Percentiles rank a stretch among this genome's conserved stretches.
Conservation (phyloP, 1,284 basidiomycete species). For the Apiotrichum gamsii region DNA sequence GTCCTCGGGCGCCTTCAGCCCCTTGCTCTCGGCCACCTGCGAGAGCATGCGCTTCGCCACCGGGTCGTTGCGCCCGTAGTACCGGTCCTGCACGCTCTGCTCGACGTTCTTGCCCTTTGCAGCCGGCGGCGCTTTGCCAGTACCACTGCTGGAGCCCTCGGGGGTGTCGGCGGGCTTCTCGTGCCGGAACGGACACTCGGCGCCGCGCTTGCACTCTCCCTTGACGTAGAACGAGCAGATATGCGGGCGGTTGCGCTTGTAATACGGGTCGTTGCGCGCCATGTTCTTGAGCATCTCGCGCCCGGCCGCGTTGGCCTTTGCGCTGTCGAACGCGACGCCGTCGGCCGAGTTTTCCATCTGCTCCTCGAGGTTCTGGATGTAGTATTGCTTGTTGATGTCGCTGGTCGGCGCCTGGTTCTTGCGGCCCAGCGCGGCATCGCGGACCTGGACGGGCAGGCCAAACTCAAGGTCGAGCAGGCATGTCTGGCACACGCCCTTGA, state of each 20-base stretch:
- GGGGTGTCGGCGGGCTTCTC: conserved; percentile 83
- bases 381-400: conserved; percentile 93
- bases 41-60: conserved; percentile 82
- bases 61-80: conserved; percentile 82
- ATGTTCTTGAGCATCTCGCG: conserved; percentile 94
- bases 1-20: conserved; percentile 85
- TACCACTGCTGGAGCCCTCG: conserved; percentile 41
- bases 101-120: conserved; percentile 69
- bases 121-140: too few relatives aligned
- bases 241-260: conserved; percentile 91
- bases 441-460: conserved; percentile 90
- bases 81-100: conserved; percentile 88
- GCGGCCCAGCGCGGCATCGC: conserved; percentile 86
- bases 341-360: conserved; percentile 52
- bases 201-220: conserved; percentile 86
- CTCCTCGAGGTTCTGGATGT: conserved; percentile 90
- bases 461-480: conserved; percentile 95
- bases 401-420: conserved; percentile 85
- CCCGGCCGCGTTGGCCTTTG: conserved; percentile 66
- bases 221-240: conserved; percentile 94
- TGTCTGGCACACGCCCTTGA: conserved; percentile 98
- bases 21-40: conserved; percentile 65
- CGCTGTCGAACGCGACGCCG: conserved; percentile 54
- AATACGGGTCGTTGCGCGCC: conserved; percentile 88
- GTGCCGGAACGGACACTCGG: conserved; percentile 89